Evolutionary conservation across 345 rosid species (phyloP).

Genomic region (Garcia nutans): DNA sequence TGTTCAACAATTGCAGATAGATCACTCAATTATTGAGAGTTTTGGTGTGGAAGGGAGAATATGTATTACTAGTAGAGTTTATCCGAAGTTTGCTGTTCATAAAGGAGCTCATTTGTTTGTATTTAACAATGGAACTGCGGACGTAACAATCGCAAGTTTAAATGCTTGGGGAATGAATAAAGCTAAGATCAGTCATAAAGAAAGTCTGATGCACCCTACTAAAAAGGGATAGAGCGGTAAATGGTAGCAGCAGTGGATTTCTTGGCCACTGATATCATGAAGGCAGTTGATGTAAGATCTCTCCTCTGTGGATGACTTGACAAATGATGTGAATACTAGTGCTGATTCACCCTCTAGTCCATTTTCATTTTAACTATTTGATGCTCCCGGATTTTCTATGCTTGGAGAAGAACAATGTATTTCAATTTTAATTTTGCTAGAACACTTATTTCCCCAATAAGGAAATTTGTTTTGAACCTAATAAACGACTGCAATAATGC

Average conservation of each 20-base stretch:
- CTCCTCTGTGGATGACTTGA: neutral
- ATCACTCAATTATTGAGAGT: constrained; percentile 42
- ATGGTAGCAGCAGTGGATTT: too few relatives aligned
- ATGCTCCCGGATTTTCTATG: too few relatives aligned
- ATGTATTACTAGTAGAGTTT: constrained; percentile 38
- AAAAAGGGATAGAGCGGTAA: neutral
- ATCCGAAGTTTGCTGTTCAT: constrained; percentile 28
- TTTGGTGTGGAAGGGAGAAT: constrained; percentile 33
- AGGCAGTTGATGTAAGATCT: too few relatives aligned
- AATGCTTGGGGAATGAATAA: constrained; percentile 51
- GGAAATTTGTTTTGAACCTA: too few relatives aligned
- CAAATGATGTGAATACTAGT: neutral
- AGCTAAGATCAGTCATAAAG: neutral
- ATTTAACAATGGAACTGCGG: constrained; percentile 27
- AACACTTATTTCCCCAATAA: too few relatives aligned
- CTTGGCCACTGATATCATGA: too few relatives aligned
- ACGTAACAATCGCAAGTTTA: constrained; percentile 39
- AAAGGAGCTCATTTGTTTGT: constrained; percentile 17
- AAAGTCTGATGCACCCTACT: neutral
- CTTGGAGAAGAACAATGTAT: too few relatives aligned
- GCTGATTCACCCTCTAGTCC: neutral
- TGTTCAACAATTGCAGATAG: constrained; percentile 25
- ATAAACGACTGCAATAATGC: too few relatives aligned
- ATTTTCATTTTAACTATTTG: neutral
- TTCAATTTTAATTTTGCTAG: too few relatives aligned